Conservation (phyloP, 768 basidiomycete species). For the Antrodiella citrinella region DNA sequence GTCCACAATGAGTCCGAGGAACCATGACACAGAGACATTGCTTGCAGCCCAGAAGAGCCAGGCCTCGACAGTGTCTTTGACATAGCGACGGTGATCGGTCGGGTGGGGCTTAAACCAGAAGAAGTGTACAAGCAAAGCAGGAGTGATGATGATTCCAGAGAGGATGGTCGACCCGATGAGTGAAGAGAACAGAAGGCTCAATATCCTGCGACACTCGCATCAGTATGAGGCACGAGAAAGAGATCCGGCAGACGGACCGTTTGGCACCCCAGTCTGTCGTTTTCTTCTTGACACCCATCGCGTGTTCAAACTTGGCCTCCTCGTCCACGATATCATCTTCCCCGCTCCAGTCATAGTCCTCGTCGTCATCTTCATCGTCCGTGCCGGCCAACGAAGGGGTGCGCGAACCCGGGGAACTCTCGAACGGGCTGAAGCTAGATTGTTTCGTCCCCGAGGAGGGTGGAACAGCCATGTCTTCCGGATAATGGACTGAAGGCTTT, state of each 20-base stretch:
- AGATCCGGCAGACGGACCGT: conserved; percentile 33
- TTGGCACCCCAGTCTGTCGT: conserved; percentile 41
- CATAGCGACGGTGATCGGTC: conserved; percentile 45
- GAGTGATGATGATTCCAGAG: conserved; percentile 50
- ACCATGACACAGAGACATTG: conserved; percentile 75
- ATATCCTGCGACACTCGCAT: conserved; percentile 31
- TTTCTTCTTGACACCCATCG: conserved; percentile 45
- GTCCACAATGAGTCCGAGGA: conserved; percentile 64
- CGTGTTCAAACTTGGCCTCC: conserved; percentile 55
- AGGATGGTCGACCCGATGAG: conserved; percentile 65
- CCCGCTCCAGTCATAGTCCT: conserved; percentile 69
- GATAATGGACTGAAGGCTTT: conserved; percentile 47
- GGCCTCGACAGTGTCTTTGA: conserved; percentile 60
- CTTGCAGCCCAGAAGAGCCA: conserved; percentile 82
- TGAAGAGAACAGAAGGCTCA: conserved; percentile 60
- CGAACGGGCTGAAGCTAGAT: background rate
- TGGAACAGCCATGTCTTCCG: conserved; percentile 29
- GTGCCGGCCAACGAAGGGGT: conserved; percentile 40
- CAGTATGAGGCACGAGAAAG: conserved; percentile 1
- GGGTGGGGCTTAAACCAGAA: conserved; percentile 61
- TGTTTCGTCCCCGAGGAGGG: conserved; percentile 13
- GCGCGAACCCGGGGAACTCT: conserved; percentile 20
- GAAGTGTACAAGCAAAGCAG: conserved; percentile 58
- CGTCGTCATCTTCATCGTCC: conserved; percentile 52
- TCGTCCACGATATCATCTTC: conserved; percentile 72